A percentile compares a stretch with the other conserved stretches of the same genome.
phyloP scores from a whole-genome alignment of 2,329 filamentous ascomycete species.

The Geoglossum cookeanum region DNA sequence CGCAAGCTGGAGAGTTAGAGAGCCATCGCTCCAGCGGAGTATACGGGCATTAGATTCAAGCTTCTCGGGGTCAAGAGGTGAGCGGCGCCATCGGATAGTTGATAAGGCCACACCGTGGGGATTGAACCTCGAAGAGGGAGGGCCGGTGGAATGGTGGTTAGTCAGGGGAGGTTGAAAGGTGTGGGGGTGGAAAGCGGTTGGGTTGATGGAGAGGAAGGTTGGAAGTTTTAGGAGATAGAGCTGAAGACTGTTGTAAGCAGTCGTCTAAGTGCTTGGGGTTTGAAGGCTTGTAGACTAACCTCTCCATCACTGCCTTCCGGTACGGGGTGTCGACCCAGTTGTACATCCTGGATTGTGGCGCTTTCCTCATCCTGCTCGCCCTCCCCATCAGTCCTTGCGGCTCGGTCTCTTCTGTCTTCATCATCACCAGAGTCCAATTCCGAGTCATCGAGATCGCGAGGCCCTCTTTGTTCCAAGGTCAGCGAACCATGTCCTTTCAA shows the following conservation, averaged over 20 bases:
- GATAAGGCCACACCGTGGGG: constrained; percentile 39
- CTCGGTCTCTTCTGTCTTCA: constrained; percentile 41
- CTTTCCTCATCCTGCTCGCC: constrained; percentile 25
- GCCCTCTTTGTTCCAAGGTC: neutral
- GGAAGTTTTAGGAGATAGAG: constrained; percentile 53
- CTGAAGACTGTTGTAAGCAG: constrained; percentile 23
- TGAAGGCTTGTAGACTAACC: constrained; percentile 24
- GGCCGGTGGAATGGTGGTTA: constrained; percentile 32
- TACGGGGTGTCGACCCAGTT: constrained; percentile 47
- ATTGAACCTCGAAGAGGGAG: constrained; percentile 30
- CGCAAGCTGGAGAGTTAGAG: constrained; percentile 54
- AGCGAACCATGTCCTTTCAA: neutral
- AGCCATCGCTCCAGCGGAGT: constrained; percentile 64
- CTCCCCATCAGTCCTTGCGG: constrained; percentile 4
- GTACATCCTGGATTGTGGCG: constrained; percentile 37
- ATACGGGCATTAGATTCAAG: constrained; percentile 59
- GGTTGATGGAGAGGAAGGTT: constrained; percentile 50
- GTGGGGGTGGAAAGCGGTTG: constrained; percentile 44
- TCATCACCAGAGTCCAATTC: constrained; percentile 44
- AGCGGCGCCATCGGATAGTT: constrained; percentile 49
- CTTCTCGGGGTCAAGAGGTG: constrained; percentile 40
- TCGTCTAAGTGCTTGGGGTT: neutral
- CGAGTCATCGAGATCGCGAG: constrained; percentile 34
- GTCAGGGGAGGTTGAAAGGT: constrained; percentile 45
- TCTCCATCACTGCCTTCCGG: constrained; percentile 53